Evolutionary conservation across 805 yeast genomes (phyloP).

Genomic region (Saccharomycopsis lassenensis): DNA sequence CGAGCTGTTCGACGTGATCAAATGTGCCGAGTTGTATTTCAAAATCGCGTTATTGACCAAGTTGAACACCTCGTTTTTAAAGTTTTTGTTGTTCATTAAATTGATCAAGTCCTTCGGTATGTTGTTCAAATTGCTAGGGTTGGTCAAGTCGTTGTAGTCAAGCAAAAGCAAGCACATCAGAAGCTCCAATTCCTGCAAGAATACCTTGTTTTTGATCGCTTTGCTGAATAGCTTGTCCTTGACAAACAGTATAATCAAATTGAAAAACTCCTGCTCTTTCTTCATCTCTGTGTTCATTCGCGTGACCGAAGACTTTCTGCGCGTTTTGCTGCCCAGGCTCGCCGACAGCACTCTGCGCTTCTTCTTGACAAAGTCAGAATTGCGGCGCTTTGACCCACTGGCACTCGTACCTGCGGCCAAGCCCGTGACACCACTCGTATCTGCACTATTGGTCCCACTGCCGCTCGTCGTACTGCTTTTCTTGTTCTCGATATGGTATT

Average conservation of each 20-base stretch:
- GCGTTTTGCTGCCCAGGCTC: slow-evolving; percentile 6
- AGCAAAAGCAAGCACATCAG: slow-evolving; percentile 70
- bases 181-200: slow-evolving; percentile 64
- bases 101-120: slow-evolving; percentile 54
- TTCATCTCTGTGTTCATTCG: slow-evolving; percentile 8
- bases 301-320: slow-evolving; percentile 12
- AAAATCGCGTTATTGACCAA: slow-evolving; percentile 15
- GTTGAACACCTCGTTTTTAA: slow-evolving; percentile 23
- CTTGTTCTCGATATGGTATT: slow-evolving; percentile 28
- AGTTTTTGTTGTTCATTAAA: slow-evolving; percentile 56
- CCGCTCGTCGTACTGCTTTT: slow-evolving; percentile 20
- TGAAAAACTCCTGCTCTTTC: slow-evolving; percentile 38
- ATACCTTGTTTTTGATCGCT: slow-evolving; percentile 44
- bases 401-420: neutral
- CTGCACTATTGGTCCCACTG: too few relatives aligned
- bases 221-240: slow-evolving; percentile 50
- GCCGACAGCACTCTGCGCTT: slow-evolving; percentile 7
- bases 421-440: neutral
- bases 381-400: neutral
- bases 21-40: slow-evolving; percentile 11
- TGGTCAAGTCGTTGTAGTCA: slow-evolving; percentile 18
- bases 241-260: slow-evolving; percentile 46
- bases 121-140: slow-evolving; percentile 47
- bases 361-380: slow-evolving; percentile 1
- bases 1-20: neutral